A percentile compares a stretch with the other conserved stretches of the same genome.
Conservation (phyloP, 495 filamentous ascomycete species). For the Daldinia vernicosa region DNA sequence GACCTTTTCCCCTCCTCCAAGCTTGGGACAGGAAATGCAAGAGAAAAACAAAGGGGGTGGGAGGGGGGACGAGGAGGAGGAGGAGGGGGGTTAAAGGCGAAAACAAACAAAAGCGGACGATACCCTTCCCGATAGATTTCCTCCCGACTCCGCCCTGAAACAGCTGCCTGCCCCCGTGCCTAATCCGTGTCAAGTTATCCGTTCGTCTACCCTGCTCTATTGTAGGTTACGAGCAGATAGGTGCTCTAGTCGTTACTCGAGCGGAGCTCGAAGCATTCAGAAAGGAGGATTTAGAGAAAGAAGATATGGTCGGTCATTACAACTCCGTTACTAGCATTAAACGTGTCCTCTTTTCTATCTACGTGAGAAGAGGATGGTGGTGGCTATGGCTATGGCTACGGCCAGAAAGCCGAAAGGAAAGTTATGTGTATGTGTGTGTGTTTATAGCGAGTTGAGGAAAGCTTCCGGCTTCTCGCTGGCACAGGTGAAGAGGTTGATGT, state of each 20-base stretch:
- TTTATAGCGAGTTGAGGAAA: slow-evolving; percentile 34
- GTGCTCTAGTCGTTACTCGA: background rate
- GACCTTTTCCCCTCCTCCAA: background rate
- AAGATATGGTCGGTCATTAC: slow-evolving; percentile 2
- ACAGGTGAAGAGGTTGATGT: slow-evolving; percentile 77
- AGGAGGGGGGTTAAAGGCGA: background rate
- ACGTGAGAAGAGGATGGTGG: slow-evolving; percentile 1
- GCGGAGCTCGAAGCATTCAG: background rate
- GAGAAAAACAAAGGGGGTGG: background rate
- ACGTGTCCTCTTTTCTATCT: background rate
- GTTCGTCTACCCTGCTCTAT: background rate
- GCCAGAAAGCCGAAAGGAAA: background rate
- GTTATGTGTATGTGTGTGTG: background rate
- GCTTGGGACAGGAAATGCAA: background rate
- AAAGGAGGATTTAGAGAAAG: background rate
- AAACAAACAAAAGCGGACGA: background rate
- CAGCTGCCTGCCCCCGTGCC: background rate
- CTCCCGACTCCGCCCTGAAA: background rate
- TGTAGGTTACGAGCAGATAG: background rate
- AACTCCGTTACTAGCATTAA: slow-evolving; percentile 5
- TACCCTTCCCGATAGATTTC: background rate
- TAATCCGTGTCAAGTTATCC: background rate
- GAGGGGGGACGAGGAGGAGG: too few species aligned
- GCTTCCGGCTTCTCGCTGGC: slow-evolving; percentile 50
- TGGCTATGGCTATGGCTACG: background rate